These are phyloP conservation scores for Murraya koenigii DNA, from an alignment of 345 rosid species.

Conservation along the genomic window DNA sequence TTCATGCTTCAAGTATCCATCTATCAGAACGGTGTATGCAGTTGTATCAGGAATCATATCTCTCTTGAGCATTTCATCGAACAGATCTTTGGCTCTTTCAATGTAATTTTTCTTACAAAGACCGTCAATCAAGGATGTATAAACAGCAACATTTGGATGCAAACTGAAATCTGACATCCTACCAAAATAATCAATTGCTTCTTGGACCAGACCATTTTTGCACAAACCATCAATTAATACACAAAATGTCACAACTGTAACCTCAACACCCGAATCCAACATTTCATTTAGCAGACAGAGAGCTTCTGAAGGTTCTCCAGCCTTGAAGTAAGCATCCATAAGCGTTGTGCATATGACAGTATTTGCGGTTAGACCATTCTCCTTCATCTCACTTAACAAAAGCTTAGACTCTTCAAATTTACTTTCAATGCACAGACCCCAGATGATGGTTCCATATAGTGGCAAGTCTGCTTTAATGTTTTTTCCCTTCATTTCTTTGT, in stretches of 20 bases:
- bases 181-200: conserved; percentile 49
- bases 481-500: conserved; percentile 47
- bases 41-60: conserved; percentile 47
- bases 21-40: conserved; percentile 59
- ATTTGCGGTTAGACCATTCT: conserved; percentile 40
- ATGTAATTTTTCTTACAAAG: conserved; percentile 60
- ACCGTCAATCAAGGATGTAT: conserved; percentile 69
- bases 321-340: conserved; percentile 65
- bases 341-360: conserved; percentile 51
- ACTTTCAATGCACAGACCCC: conserved; percentile 54
- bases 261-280: conserved; percentile 39
- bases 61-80: conserved; percentile 45
- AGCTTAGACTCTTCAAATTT: conserved; percentile 48
- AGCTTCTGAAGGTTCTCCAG: conserved; percentile 44
- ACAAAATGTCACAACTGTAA: conserved; percentile 66
- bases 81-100: conserved; percentile 49
- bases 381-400: conserved; percentile 53
- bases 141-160: conserved; percentile 58
- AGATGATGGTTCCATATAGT: conserved; percentile 59
- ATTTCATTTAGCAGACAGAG: conserved; percentile 47
- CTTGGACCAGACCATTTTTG: conserved; percentile 53
- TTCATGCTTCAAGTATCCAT: conserved; percentile 62
- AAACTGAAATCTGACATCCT: conserved; percentile 44
- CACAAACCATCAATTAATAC: conserved; percentile 74
- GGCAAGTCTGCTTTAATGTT: conserved; percentile 48